A percentile compares a stretch with the other conserved stretches of the same genome.
These are phyloP conservation scores for Ceratopteris richardii DNA, from an alignment of 75 land plant species.

Conservation along the genomic window DNA sequence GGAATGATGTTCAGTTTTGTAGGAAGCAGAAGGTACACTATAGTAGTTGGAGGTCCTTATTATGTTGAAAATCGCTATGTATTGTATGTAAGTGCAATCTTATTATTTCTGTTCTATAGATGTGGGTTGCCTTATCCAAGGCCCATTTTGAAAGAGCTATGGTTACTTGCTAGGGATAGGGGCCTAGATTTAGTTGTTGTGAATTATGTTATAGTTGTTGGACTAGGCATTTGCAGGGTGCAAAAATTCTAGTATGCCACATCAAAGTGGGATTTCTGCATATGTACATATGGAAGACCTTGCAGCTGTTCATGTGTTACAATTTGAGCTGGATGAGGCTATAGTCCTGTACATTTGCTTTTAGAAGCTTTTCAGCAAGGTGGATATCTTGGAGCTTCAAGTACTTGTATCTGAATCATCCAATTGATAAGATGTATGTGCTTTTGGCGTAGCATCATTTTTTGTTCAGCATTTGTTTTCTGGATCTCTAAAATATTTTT, in stretches of 20 bases:
- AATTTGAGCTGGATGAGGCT: conserved; percentile 39
- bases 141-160: conserved; percentile 70
- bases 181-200: conserved; percentile 64
- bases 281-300: conserved; percentile 52
- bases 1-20: conserved; percentile 77
- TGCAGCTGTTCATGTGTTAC: conserved; percentile 62
- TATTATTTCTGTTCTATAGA: no score
- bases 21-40: conserved; percentile 53
- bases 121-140: conserved; percentile 73
- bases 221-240: conserved; percentile 17
- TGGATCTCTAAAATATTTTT: background rate
- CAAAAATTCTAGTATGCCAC: conserved; percentile 54
- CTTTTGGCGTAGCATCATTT: background rate
- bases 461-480: background rate
- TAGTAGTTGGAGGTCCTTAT: conserved; percentile 10
- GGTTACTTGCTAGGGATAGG: conserved; percentile 80
- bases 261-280: conserved; percentile 58
- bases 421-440: background rate
- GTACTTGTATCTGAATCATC: background rate
- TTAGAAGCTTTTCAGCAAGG: conserved; percentile 36
- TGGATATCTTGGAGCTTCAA: conserved; percentile 16
- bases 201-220: conserved; percentile 53
- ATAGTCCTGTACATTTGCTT: conserved; percentile 79
- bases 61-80: no score
- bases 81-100: no score